Base-by-base conservation (phyloP, 1,284 basidiomycete genomes). In the Ceratorhiza oryzae-sativae region DNA sequence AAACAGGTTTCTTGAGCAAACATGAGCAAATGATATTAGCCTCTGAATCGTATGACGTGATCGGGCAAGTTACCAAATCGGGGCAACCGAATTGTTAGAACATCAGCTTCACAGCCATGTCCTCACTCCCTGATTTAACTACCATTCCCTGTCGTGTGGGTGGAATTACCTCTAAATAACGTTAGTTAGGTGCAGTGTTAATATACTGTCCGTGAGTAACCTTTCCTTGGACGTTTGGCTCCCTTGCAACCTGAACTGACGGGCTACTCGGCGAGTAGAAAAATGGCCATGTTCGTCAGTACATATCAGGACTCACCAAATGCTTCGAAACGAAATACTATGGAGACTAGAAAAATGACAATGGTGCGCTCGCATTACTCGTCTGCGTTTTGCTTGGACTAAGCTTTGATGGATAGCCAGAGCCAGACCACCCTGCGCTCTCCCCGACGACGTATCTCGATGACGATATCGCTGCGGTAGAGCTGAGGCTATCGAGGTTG, bases 41-140 rank as follows among this genome's bases (percentile, higher is more conserved):
- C 41, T 15, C 10, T 36, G 10, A 59, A 59, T 41, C 58, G 45
- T 41, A 27, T 45, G 58, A 23, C 30, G n/a, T n/a, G n/a, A n/a
- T 18, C 48, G 48, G 48, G 48, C 23, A 1, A 5, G 32, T 39
- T 58, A 18, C 20, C 36, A 32, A 32, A 51, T 51, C 48, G 23
- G 48, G 48, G 6, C 18, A 23, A n/a, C 20, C 6, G 8, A n/a
- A 10, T 36, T 39, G 10, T 36, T 32, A n/a, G 18, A 45, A 41
- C 41, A 41, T 45, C 41, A 60, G 25, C 41, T 9, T 41, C 58
- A 60, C 58, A 60, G 58, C 58, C 58, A 60, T 60, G 41, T 13
- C 12, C 20, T 9, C 12, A 45, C 27, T 41, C 45, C 25, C 25
- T n/a, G 12, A 2, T 42, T 42, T 15, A 12, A 42, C 58, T 23